A percentile compares a stretch with the other conserved stretches of the same genome.
Conservation (phyloP, 306 rosid species). For the Lathyrus oleraceus region DNA sequence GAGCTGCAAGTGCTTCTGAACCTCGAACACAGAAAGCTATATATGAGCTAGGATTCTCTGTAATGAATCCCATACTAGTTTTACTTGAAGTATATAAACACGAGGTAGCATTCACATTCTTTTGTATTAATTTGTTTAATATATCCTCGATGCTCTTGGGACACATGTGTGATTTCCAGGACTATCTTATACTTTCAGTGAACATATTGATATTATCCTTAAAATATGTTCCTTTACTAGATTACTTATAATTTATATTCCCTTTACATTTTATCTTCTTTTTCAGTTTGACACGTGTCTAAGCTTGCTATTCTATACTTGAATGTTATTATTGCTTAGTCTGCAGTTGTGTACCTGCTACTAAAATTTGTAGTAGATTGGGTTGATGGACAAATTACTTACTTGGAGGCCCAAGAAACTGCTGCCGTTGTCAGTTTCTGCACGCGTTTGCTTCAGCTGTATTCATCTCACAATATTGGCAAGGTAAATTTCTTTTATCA, state of each 20-base stretch:
- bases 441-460: slow-evolving; percentile 87
- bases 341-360: slow-evolving; percentile 91
- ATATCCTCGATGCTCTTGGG: slow-evolving; percentile 18
- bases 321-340: slow-evolving; percentile 54
- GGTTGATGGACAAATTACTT: slow-evolving; percentile 92
- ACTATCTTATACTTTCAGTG: neutral
- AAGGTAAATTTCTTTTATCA: slow-evolving; percentile 56
- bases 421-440: slow-evolving; percentile 73
- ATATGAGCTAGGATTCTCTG: slow-evolving; percentile 82
- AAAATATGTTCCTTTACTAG: slow-evolving; percentile 9
- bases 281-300: slow-evolving; percentile 23
- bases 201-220: slow-evolving; percentile 21
- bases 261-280: neutral
- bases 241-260: slow-evolving; percentile 10
- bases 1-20: slow-evolving; percentile 91
- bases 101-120: slow-evolving; percentile 60
- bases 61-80: slow-evolving; percentile 65
- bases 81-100: slow-evolving; percentile 88
- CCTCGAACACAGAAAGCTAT: slow-evolving; percentile 88
- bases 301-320: slow-evolving; percentile 32
- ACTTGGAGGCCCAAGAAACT: slow-evolving; percentile 86
- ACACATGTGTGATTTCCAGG: slow-evolving; percentile 19
- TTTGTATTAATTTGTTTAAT: slow-evolving; percentile 15
- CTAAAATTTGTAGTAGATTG: slow-evolving; percentile 91
- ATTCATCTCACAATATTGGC: slow-evolving; percentile 93